Evolutionary conservation across 225 moss, liverwort and hornwort species (phyloP), one percentile per base, ranked within the genome.

Genomic region (Straminergon stramineum): DNA sequence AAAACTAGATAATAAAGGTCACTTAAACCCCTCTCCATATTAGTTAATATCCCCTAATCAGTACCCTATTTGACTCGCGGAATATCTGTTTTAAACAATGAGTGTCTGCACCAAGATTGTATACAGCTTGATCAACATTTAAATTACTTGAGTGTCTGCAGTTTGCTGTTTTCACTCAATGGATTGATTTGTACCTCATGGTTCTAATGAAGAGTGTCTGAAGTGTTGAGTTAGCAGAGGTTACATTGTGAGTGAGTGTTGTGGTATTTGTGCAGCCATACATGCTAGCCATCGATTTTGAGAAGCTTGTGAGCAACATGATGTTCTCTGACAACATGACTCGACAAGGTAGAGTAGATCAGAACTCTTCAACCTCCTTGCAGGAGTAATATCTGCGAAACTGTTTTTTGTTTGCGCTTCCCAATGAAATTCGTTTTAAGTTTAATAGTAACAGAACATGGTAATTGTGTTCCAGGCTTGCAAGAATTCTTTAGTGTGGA

Each of bases 221-320:
- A 17, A 39, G 34, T 79, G 31, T 64, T 81, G 76, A 78, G 66
- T 34, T 35, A 80, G 57, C 37, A 24, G 66, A 66, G 76, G 55
- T 86, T 27, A 45, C 51, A 53, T 88, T 80, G 51, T 84, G 74
- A 91, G 35, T 74, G 71, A 90, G 39, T 77, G 39, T 67, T 88
- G 79, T 87, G 86, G 83, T 84, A 45, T 88, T 85, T 93, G 70
- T 86, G 92, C 93, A 95, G 95, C 95, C 95, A 64, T 93, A 92
- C 84, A 86, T 93, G 95, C 91, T 95, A 73, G 83, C 90, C 69
- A 84, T 95, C 53, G 92, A 95, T 86, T 89, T 95, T 89, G 91
- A 93, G 89, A 95, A 92, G 89, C 95, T 95, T 83, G 93, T 93
- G 78, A 91, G 93, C 93, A 91, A 92, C 81, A 90, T 90, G 90